phyloP scores from a whole-genome alignment of 2,329 filamentous ascomycete species.

The Microdochium bolleyi region DNA sequence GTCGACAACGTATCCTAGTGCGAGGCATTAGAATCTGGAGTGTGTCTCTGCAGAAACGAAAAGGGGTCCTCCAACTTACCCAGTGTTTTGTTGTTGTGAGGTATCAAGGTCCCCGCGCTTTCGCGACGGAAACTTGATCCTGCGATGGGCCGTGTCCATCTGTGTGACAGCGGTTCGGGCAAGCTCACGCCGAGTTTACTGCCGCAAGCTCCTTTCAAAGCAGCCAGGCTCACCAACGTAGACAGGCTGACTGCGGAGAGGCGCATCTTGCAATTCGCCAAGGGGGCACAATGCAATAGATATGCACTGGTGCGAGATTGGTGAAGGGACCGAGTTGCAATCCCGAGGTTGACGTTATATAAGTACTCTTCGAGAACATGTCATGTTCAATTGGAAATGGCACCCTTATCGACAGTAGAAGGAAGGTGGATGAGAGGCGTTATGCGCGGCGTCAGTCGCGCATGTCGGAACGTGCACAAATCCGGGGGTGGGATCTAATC shows the following conservation, averaged over 20 bases:
- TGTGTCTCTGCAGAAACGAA: neutral
- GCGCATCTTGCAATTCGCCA: neutral
- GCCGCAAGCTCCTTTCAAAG: neutral
- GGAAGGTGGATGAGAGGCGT: neutral
- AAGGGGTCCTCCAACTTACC: neutral
- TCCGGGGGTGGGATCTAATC: neutral
- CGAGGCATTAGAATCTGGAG: neutral
- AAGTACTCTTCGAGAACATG: neutral
- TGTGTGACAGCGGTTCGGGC: neutral
- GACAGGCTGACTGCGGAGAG: neutral
- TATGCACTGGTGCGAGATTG: neutral
- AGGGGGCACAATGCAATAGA: neutral
- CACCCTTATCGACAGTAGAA: neutral
- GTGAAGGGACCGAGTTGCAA: neutral
- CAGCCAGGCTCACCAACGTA: neutral
- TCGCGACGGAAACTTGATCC: neutral
- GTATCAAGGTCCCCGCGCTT: neutral
- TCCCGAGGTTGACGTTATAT: neutral
- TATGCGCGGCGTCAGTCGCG: neutral
- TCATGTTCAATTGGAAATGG: neutral
- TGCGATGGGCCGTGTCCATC: neutral
- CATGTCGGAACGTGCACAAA: neutral
- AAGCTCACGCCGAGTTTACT: neutral
- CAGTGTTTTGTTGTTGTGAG: neutral
- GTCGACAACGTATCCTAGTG: slow-evolving; percentile 46